Conservation (phyloP, 345 rosid species). For the Arabis hirsuta region DNA sequence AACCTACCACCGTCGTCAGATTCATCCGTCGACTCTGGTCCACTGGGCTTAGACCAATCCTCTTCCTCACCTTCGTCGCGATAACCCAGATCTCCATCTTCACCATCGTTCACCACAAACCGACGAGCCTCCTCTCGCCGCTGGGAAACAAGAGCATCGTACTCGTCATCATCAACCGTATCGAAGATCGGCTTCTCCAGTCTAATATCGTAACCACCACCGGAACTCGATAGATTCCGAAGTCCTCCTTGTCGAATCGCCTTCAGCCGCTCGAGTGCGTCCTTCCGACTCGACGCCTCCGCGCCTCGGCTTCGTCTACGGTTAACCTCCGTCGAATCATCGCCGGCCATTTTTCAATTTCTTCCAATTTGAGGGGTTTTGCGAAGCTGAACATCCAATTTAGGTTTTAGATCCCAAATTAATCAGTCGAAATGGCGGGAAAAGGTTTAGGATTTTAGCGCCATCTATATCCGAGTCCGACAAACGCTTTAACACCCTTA, state of each 20-base stretch:
- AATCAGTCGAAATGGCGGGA: constrained; percentile 40
- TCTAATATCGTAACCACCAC: constrained; percentile 64
- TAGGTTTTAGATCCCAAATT: background rate
- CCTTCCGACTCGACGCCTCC: constrained; percentile 59
- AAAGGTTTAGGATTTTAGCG: constrained; percentile 40
- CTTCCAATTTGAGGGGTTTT: background rate
- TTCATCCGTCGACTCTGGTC: constrained; percentile 70
- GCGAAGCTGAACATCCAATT: constrained; percentile 1
- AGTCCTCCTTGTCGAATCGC: constrained; percentile 77
- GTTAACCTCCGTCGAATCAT: constrained; percentile 45
- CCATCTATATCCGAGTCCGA: constrained; percentile 13
- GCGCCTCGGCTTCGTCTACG: constrained; percentile 61
- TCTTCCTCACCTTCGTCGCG: constrained; percentile 89
- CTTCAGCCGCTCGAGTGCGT: constrained; percentile 72
- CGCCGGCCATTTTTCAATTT: constrained; percentile 48
- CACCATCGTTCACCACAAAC: constrained; percentile 82
- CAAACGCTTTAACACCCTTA: background rate
- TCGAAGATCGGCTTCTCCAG: constrained; percentile 78
- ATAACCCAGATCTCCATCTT: constrained; percentile 77
- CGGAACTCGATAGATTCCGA: constrained; percentile 54
- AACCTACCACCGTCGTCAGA: constrained; percentile 56
- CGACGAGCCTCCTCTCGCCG: constrained; percentile 78
- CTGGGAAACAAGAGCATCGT: constrained; percentile 68
- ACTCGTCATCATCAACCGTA: constrained; percentile 76
- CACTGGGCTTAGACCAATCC: constrained; percentile 75